phyloP scores from a whole-genome alignment of 176 grass and related monocot species.

The Rhynchospora pubera region DNA sequence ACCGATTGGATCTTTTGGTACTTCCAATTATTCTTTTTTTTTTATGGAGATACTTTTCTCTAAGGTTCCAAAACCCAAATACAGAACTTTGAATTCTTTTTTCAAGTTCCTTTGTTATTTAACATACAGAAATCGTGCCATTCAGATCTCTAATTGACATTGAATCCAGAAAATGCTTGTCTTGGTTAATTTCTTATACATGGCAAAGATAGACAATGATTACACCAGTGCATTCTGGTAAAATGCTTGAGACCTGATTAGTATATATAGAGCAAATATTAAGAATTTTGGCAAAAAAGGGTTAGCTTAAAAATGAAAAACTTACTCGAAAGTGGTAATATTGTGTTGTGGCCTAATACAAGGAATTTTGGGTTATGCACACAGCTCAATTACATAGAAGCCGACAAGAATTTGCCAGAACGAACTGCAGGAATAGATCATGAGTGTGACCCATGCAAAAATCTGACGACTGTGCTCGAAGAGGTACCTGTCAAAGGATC shows the following conservation, averaged over 20 bases:
- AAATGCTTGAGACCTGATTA: not conserved
- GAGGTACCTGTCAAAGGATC: constrained; percentile 25
- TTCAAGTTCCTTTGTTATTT: too few species aligned
- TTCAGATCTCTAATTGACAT: not conserved
- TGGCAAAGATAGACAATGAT: not conserved
- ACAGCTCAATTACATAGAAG: constrained; percentile 27
- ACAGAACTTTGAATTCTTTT: too few species aligned
- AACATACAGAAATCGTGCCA: too few species aligned
- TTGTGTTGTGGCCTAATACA: not conserved
- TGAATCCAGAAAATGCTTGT: not conserved
- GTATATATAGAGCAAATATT: not conserved
- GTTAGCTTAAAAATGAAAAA: not conserved
- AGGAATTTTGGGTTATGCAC: not conserved
- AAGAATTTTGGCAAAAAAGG: not conserved
- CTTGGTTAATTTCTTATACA: not conserved
- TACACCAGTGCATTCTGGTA: not conserved
- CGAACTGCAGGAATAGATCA: not conserved
- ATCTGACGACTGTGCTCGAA: constrained; percentile 21
- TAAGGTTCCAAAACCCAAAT: not conserved
- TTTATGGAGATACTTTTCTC: not conserved
- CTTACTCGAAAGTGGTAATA: not conserved
- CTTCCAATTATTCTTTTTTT: not conserved
- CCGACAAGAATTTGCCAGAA: not conserved
- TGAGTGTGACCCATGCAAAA: not conserved
- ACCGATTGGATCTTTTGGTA: constrained; percentile 26